These are phyloP conservation scores for Podila clonocystis DNA, from an alignment of 192 early-diverging fungal species.

Conservation along the genomic window DNA sequence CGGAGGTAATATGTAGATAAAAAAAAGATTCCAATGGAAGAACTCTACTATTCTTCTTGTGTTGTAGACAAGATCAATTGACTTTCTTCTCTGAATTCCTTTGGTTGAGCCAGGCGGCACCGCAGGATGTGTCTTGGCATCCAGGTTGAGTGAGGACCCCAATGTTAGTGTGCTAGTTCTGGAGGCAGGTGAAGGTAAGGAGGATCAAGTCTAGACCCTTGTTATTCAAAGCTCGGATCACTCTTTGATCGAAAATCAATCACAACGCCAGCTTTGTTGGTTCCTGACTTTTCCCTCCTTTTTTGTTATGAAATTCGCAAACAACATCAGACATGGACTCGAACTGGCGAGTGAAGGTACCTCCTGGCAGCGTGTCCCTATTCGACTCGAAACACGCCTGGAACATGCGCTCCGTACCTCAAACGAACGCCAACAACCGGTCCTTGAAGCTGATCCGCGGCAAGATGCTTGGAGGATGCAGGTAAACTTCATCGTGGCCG, in stretches of 20 bases:
- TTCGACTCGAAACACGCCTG: slow-evolving; percentile 13
- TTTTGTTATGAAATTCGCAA: no score
- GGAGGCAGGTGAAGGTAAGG: slow-evolving; percentile 21
- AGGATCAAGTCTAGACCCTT: neutral
- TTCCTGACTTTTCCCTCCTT: no score
- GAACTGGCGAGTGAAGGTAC: neutral
- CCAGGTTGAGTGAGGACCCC: slow-evolving; percentile 18
- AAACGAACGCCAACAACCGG: slow-evolving; percentile 16
- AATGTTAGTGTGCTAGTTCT: slow-evolving; percentile 19
- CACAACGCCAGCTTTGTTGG: no score
- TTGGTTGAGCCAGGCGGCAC: slow-evolving; percentile 11
- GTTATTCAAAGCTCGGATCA: no score
- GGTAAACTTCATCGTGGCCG: neutral
- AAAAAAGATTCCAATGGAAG: no score
- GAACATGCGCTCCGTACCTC: slow-evolving; percentile 9
- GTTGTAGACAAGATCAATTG: no score
- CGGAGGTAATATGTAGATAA: slow-evolving; percentile 20
- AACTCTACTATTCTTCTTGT: no score
- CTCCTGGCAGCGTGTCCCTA: neutral
- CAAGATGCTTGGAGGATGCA: slow-evolving; percentile 19
- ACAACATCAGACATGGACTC: no score
- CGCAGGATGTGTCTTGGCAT: slow-evolving; percentile 25
- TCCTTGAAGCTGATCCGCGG: slow-evolving; percentile 13
- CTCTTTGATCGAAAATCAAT: no score
- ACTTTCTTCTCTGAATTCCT: neutral